Evolutionary conservation across 768 basidiomycete species (phyloP), one percentile per base, ranked within the genome.

Genomic region (Mycena albidolilacea): DNA sequence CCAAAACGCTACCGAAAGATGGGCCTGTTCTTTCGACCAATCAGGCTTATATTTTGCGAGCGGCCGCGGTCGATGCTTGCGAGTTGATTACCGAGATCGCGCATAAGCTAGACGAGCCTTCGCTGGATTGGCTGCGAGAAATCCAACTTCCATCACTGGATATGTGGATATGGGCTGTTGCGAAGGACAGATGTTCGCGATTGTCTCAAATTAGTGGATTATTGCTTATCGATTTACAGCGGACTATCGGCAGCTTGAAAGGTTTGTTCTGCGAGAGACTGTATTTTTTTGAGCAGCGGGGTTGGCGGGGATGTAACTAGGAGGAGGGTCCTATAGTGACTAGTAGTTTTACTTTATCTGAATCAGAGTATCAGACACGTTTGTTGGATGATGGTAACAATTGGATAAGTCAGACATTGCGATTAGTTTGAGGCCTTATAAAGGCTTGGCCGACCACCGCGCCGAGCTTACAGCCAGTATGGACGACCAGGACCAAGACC

Each of bases 141-240:
- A 84, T 96, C 44, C 89, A 85, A 0, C 82, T 90, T 37, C 90
- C 91, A 5, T 86, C 89, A 57, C 72, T 95, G 70, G 92, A 95
- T 77, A 88, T 87, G 77, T 96, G 94, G 93, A 80, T 96, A n/a
- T 94, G 95, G 93, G 86, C 90, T 41, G 88, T 94, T 6, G 93
- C 93, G 46, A 95, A 96, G 79, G 94, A 95, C 76, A 85, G 93
- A 74, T 14, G 59, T 61, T 61, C 12, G 9, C 11, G 10, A 19
- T 43, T 11, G 12, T 58, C 15, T 38, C 7, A 15, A 11, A 15
- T 10, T 35, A 17, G 10, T 50, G 46, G 35, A 41, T 7, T 12
- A 9, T 52, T 1, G 7, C 59, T 41, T n/a, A 61, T 14, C 23
- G 21, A 9, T 43, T 43, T n/a, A 23, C 58, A 61, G 75, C 82